Percentiles rank a stretch among this genome's conserved stretches.
Conservation (phyloP, 1,284 basidiomycete species). For the Sporisorium sorghi region DNA sequence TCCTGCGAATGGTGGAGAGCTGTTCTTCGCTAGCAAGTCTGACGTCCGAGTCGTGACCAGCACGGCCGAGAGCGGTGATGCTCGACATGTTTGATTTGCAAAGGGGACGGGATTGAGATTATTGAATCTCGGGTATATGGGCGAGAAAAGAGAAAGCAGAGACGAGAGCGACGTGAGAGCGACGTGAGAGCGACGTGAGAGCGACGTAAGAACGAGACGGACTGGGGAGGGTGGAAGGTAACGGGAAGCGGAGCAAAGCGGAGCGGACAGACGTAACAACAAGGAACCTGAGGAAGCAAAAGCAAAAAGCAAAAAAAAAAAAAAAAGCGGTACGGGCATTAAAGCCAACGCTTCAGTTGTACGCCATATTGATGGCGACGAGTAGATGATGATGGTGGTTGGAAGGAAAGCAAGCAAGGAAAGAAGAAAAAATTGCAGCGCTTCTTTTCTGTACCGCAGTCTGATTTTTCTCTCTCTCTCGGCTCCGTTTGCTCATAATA, state of each 20-base stretch:
- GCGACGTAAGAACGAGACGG: constrained; percentile 1
- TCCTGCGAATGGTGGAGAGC: constrained; percentile 67
- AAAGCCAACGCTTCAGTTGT: constrained; percentile 15
- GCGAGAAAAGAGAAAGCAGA: no score
- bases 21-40: constrained; percentile 59
- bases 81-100: constrained; percentile 26
- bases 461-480: background rate
- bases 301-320: no score
- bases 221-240: background rate
- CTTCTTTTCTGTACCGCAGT: constrained; percentile 10
- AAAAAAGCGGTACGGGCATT: background rate
- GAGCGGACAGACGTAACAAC: constrained; percentile 27
- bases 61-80: constrained; percentile 31
- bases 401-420: background rate
- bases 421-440: background rate
- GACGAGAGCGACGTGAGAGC: background rate
- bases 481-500: background rate
- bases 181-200: no score
- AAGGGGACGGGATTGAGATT: background rate
- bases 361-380: constrained; percentile 22
- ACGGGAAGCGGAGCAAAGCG: constrained; percentile 10
- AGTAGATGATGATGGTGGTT: constrained; percentile 22
- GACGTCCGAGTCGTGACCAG: constrained; percentile 38
- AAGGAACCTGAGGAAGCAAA: constrained; percentile 11
- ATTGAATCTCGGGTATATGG: constrained; percentile 8